phyloP scores from a whole-genome alignment of 768 basidiomycete genomes.

The Neoboletus brunneissimus region DNA sequence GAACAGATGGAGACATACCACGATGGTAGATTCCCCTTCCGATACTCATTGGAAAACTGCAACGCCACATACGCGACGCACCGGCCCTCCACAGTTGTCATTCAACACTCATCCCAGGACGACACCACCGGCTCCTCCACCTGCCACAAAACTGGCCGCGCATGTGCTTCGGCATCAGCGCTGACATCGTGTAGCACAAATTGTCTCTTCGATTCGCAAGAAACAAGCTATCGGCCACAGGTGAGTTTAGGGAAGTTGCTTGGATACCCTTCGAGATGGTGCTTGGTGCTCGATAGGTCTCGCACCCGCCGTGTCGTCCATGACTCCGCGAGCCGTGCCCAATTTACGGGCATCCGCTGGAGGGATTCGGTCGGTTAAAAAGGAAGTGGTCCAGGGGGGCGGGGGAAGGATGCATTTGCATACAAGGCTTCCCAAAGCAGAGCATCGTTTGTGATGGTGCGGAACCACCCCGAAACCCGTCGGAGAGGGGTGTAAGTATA shows the following conservation, averaged over 20 bases:
- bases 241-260: background rate
- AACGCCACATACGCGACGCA: background rate
- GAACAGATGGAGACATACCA: background rate
- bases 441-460: too few species aligned
- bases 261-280: too few species aligned
- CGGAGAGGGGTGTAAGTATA: too few species aligned
- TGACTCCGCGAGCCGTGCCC: background rate
- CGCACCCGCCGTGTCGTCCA: slow-evolving; percentile 4
- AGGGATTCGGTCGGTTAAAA: background rate
- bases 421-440: too few species aligned
- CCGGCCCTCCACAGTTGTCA: background rate
- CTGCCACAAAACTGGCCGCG: background rate
- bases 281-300: background rate
- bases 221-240: slow-evolving; percentile 4
- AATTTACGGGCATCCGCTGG: slow-evolving; percentile 1
- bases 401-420: too few species aligned
- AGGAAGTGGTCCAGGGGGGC: too few species aligned
- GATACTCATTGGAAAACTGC: background rate
- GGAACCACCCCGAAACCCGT: too few species aligned
- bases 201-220: background rate
- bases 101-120: background rate
- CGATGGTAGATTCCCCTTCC: rapidly evolving
- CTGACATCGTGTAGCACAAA: background rate
- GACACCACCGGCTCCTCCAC: rapidly evolving
- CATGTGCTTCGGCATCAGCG: background rate